A percentile compares a stretch with the other conserved stretches of the same genome.
These are phyloP conservation scores for Sugiyamaella lignohabitans DNA, from an alignment of 805 yeast genomes.

Conservation along the genomic window DNA sequence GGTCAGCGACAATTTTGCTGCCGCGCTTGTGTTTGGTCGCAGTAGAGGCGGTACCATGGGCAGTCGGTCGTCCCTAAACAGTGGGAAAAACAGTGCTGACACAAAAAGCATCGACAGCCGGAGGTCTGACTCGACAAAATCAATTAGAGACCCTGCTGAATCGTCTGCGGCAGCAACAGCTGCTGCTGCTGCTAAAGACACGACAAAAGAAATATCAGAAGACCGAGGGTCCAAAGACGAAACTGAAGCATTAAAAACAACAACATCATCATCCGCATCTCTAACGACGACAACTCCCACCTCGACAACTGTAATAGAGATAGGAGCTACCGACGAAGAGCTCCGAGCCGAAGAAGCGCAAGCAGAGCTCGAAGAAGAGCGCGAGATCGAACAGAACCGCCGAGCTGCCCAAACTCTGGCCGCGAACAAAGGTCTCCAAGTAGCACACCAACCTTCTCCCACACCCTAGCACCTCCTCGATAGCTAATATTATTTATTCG, in stretches of 20 bases:
- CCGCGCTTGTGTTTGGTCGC: constrained; percentile 8
- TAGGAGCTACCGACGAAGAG: constrained; percentile 10
- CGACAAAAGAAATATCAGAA: not conserved
- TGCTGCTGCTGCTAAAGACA: not conserved
- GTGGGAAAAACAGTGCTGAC: not conserved
- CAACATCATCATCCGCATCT: not conserved
- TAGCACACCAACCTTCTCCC: no score
- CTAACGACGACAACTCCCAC: not conserved
- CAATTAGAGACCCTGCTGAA: no score
- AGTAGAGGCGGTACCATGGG: not conserved
- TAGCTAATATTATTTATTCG: no score
- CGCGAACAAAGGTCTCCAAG: not conserved
- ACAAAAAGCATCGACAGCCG: not conserved
- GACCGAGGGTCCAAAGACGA: not conserved
- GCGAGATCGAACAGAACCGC: constrained; percentile 8
- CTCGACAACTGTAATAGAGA: not conserved
- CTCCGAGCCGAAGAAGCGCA: constrained; percentile 11
- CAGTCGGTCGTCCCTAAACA: no score
- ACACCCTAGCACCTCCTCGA: no score
- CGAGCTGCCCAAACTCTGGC: constrained; percentile 3
- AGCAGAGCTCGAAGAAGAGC: constrained; percentile 12
- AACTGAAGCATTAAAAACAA: not conserved
- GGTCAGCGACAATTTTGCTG: constrained; percentile 22
- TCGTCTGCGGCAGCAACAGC: constrained; percentile 1
- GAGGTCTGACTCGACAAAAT: no score